Base-by-base conservation (phyloP, 768 basidiomycete genomes). In the Paxillus ammoniavirescens region DNA sequence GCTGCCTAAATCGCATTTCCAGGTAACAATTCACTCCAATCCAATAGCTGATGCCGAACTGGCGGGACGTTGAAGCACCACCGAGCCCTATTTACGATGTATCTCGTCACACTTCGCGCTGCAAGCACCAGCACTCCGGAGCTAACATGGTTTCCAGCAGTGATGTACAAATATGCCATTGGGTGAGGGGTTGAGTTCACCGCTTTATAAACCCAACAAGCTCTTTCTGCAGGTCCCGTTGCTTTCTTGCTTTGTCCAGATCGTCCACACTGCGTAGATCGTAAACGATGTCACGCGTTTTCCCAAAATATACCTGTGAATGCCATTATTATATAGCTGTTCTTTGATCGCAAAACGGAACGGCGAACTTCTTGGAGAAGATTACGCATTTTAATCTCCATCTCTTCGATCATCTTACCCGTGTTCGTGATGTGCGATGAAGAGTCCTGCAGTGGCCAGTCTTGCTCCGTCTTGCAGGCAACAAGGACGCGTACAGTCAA, bases 341-440 rank as follows among this genome's bases (percentile, higher is more conserved):
- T 3, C 18, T 47, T 47, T 38, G 17, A 38, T 46, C 6, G 47
- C 17, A 23, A 56, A 51, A 47, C 30, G 53, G 23, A 59, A 41
- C 50, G 40, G 38, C 74, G 43, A 54, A 84, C 91, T 77, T 94
- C 92, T 71, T 93, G 90, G 45, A 99, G 77, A 52, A 93, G 75
- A 71, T 97, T 97, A 37, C 97, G 82, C 93, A 98, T 94, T 76
- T 98, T 98, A 69, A 95, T 93, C 73, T 99, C 97, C 92, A 96
- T 95, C 59, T 98, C 97, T 71, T 99, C 97, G 58, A 99, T 87
- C 86, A 98, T 89, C 60, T 81, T 82, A 5, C 97, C 97, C n/a
- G 88, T 87, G 71, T 98, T 98, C 41, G 84, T 82, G 54, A 99
- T 89, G 72, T 99, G 97, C 40, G 91, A 87, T 18, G 86, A 81